Evolutionary conservation across 2,329 filamentous ascomycete genomes (phyloP).

Genomic region (Colletotrichum graminicola): DNA sequence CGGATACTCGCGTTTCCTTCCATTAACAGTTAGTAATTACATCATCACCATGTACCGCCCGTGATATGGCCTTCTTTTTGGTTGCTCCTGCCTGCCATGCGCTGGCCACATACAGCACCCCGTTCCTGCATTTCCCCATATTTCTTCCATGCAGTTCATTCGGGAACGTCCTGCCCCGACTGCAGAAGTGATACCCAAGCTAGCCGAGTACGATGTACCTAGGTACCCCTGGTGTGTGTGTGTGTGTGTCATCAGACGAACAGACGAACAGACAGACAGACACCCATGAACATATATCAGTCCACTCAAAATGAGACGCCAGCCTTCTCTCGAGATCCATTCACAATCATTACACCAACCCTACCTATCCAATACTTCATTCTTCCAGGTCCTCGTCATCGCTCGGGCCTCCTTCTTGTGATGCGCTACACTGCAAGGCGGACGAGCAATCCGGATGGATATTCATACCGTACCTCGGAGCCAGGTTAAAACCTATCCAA

Average conservation of each 20-base stretch:
- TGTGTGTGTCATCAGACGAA: neutral
- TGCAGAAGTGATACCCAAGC: neutral
- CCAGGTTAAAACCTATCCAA: neutral
- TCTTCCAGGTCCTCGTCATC: constrained; percentile 2
- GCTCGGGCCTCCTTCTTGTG: constrained; percentile 17
- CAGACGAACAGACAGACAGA: neutral
- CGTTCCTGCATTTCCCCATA: constrained; percentile 25
- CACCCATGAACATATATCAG: too few species aligned
- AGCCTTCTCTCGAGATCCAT: constrained; percentile 21
- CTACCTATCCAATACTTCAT: too few species aligned
- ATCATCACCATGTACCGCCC: neutral
- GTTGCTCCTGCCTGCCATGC: neutral
- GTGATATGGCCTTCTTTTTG: neutral
- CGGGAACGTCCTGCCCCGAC: neutral
- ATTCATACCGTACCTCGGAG: neutral
- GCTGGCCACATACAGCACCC: neutral
- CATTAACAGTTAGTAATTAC: neutral
- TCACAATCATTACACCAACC: neutral
- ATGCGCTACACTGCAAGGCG: neutral
- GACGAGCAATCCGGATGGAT: neutral
- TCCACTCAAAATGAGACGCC: constrained; percentile 16
- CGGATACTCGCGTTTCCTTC: constrained; percentile 1
- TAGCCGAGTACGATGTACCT: too few species aligned
- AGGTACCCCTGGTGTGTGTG: too few species aligned
- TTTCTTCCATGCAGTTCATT: neutral